Evolutionary conservation across 2,329 filamentous ascomycete species (phyloP).

Genomic region (Trichoderma simmonsii): DNA sequence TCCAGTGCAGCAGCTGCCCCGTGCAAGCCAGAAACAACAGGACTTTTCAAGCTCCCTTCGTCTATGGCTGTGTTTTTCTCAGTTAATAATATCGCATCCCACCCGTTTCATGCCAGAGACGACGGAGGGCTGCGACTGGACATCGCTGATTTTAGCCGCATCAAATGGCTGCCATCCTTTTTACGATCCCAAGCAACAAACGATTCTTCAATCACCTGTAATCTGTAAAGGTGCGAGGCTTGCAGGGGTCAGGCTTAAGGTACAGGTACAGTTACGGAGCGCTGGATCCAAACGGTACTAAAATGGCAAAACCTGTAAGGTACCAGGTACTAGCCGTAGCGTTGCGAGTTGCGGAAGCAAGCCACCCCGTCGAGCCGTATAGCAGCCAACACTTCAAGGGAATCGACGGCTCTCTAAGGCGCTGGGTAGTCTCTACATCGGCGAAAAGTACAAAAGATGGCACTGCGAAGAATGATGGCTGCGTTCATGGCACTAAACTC

Average conservation of each 20-base stretch:
- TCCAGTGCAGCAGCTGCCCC: not conserved
- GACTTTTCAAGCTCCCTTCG: not conserved
- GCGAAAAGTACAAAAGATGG: not conserved
- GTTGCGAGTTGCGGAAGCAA: conserved; percentile 6
- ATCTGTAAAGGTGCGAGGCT: not conserved
- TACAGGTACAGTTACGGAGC: not conserved
- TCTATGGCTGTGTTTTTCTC: not conserved
- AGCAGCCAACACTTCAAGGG: not conserved
- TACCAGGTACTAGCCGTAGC: not conserved
- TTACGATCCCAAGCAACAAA: not conserved
- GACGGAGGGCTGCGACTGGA: not conserved
- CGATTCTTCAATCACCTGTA: not conserved
- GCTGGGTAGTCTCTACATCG: not conserved
- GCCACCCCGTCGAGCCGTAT: conserved; percentile 12
- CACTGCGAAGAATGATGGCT: not conserved
- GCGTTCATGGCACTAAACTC: not conserved
- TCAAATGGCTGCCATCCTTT: not conserved
- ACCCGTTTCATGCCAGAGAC: not conserved
- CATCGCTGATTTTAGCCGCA: not conserved
- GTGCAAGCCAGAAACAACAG: not conserved
- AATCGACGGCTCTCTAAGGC: not conserved
- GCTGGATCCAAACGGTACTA: not conserved
- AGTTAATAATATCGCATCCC: not conserved
- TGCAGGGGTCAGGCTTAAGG: not conserved
- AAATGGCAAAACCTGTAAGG: not conserved